Evolutionary conservation across 1,284 basidiomycete species (phyloP), one percentile per base, ranked within the genome.

Genomic region (Ustanciosporium gigantosporum): DNA sequence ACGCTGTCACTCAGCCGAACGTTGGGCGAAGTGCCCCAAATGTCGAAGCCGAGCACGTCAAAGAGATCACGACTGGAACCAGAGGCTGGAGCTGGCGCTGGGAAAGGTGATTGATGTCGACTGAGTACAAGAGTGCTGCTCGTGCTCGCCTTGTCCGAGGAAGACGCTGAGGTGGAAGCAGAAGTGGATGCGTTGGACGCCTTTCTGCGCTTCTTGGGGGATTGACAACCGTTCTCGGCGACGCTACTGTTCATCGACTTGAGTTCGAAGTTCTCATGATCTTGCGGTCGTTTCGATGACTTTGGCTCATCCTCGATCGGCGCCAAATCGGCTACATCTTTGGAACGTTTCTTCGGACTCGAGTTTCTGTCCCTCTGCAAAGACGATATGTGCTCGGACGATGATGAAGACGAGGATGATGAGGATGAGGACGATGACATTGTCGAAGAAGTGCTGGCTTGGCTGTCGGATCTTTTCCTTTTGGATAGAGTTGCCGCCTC

Each of bases 1-100:
- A 42, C 46, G 9, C 27, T 50, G 3, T 53, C 46, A 5, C 46
- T 46, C 7, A 60, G 40, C 0, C 57, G 41, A 3, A 55, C 50
- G 41, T 36, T 42, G 23, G 57, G 50, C 7, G 57, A 51, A 2
- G 46, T 29, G 15, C 49, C 45, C 56, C 56, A 59, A 27, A 59
- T 59, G 34, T 59, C 48, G 35, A 59, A 52, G 36, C 56, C 49
- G 35, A 59, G 49, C 4, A 55, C 37, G 36, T 50, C 57, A 29
- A 60, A 55, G 8, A 49, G 36, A 17, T 6, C 36, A 35, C 1
- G 31, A 13, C 7, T 35, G 41, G 13, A 45, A 31, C 9, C 41
- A 23, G 14, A 36, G 41, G 25, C 27, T 20, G 29, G 36, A 32
- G 37, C 24, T 36, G n/a, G 36, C 37, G 15, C 41, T 17, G 5